Conservation (phyloP, 2,329 filamentous ascomycete species). For the Botrytis galanthina region DNA sequence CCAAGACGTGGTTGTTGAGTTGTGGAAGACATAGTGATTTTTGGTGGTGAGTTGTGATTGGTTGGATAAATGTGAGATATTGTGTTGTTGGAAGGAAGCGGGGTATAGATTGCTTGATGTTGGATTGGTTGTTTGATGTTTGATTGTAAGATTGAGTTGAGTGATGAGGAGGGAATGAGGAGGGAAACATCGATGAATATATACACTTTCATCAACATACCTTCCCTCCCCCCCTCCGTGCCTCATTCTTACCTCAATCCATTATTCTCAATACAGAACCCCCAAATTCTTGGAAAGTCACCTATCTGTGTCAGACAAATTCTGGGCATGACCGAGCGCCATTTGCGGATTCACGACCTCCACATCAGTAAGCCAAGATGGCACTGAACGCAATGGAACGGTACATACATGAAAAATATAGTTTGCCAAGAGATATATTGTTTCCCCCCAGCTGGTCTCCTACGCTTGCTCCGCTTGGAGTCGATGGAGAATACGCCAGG, state of each 20-base stretch:
- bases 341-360: conserved; percentile 13
- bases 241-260: conserved; percentile 3
- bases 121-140: neutral
- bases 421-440: conserved; percentile 12
- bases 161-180: conserved; percentile 11
- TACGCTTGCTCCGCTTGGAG: neutral
- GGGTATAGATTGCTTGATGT: neutral
- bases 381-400: conserved; percentile 1
- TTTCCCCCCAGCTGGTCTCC: neutral
- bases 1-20: conserved; percentile 13
- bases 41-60: conserved; percentile 12
- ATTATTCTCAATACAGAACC: neutral
- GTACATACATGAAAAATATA: conserved; percentile 8
- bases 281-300: neutral
- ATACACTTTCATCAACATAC: conserved; percentile 13
- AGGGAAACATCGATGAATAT: conserved; percentile 6
- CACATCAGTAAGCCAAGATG: conserved; percentile 16
- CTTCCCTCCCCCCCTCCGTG: neutral
- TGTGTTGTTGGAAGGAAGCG: neutral
- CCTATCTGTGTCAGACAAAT: conserved; percentile 17
- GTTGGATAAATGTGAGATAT: neutral
- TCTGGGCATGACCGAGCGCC: conserved; percentile 11
- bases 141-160: conserved; percentile 2
- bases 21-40: conserved; percentile 19
- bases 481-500: neutral